phyloP scores from a whole-genome alignment of 179 eudicot genomes.

The Drosera spatulata region DNA sequence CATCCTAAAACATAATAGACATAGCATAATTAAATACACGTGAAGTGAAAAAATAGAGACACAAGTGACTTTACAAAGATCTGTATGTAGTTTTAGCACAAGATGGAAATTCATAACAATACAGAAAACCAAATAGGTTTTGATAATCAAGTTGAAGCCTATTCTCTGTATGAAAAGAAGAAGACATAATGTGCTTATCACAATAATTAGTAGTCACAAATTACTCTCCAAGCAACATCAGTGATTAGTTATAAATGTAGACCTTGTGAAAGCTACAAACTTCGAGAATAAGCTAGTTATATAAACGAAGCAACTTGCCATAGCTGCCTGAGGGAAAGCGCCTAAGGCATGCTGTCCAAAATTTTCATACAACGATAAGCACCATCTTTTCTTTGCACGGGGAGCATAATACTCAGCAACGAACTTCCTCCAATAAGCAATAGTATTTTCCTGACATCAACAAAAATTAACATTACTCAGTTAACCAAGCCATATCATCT shows the following conservation, averaged over 20 bases:
- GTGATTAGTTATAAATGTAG: no score
- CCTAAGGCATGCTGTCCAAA: slow-evolving; percentile 86
- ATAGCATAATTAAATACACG: background rate
- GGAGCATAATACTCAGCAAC: slow-evolving; percentile 89
- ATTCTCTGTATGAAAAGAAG: no score
- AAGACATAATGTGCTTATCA: no score
- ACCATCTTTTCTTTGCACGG: slow-evolving; percentile 96
- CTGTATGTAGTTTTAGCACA: no score
- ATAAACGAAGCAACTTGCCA: slow-evolving; percentile 33
- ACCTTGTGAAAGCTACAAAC: no score
- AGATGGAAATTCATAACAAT: no score
- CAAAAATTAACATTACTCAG: background rate
- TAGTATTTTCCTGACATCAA: slow-evolving; percentile 54
- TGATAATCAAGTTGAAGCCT: no score
- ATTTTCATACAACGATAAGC: slow-evolving; percentile 77
- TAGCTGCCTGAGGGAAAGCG: slow-evolving; percentile 80
- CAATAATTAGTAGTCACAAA: no score
- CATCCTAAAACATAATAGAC: slow-evolving; percentile 40
- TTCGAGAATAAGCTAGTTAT: no score
- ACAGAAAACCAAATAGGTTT: no score
- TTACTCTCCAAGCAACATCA: no score
- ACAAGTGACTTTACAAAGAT: background rate
- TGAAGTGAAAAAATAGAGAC: background rate
- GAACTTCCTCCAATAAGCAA: slow-evolving; percentile 92
- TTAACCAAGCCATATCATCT: background rate